Percentiles rank a stretch among this genome's conserved stretches.
Evolutionary conservation across 768 basidiomycete genomes (phyloP).

Genomic region (Boletus sp.): DNA sequence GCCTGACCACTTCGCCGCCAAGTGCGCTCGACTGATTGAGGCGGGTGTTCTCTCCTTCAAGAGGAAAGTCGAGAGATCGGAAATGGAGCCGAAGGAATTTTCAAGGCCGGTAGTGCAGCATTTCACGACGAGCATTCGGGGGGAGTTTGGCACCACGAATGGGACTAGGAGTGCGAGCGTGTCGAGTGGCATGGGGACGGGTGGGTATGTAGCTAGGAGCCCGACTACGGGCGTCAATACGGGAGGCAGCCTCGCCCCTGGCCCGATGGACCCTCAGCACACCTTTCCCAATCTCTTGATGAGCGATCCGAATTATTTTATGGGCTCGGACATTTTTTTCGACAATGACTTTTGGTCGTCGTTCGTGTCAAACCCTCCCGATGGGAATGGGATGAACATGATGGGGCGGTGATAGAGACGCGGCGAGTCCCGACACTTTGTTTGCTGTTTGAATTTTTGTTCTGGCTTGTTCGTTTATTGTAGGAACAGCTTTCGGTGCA

Average conservation of each 20-base stretch:
- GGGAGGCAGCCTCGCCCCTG: background rate
- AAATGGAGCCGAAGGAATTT: conserved; percentile 18
- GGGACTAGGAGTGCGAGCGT: conserved; percentile 14
- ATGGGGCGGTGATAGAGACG: conserved; percentile 5
- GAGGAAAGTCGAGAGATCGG: conserved; percentile 26
- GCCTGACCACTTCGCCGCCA: conserved; percentile 40
- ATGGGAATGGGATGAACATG: conserved; percentile 15
- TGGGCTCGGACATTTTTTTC: conserved; percentile 38
- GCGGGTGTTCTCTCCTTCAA: conserved; percentile 31
- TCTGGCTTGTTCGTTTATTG: background rate
- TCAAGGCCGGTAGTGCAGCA: conserved; percentile 20
- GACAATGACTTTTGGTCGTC: conserved; percentile 44
- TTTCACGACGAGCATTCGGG: conserved; percentile 16
- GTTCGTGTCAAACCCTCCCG: conserved; percentile 36
- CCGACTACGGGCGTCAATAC: background rate
- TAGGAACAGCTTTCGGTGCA: background rate
- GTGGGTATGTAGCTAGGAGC: conserved; percentile 10
- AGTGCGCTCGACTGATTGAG: conserved; percentile 41
- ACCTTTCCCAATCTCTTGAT: conserved; percentile 22
- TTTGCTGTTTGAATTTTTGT: background rate
- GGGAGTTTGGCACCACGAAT: conserved; percentile 14
- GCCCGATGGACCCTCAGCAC: conserved; percentile 17
- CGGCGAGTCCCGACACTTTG: background rate
- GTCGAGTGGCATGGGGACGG: conserved; percentile 18
- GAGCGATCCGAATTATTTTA: conserved; percentile 31